Base-by-base conservation (phyloP, 2,329 filamentous ascomycete species). In the Berkeleyomyces basicola region DNA sequence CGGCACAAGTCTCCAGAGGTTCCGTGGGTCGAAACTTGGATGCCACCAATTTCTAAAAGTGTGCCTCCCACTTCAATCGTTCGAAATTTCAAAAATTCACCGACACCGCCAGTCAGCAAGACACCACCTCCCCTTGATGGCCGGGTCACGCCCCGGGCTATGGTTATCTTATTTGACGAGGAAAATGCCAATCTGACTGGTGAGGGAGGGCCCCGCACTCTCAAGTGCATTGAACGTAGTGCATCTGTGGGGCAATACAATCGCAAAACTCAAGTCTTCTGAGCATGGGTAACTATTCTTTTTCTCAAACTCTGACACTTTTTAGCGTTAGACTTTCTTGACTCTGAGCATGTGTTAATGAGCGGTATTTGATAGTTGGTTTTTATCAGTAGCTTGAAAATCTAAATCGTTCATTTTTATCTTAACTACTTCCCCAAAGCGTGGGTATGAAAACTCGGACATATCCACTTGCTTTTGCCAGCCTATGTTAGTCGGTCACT, bases 21-120 rank as follows among this genome's bases (percentile, higher is more conserved):
- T 11, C 63, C 63, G 3, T 64, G 63, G 63, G 55, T 64, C 33
- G 63, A 64, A 7, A 59, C 53, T 1, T 64, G 63, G 63, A 64
- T 64, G 63, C 63, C 63, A 4, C 63, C 63, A 16, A 16, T 49
- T 6, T 61, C 63, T 3, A 49, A 37, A 23, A 51, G 57, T 10
- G 59, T 61, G 5, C 53, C 60, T 5, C 44, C 43, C 4, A 53
- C 36, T 33, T 51, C 59, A 3, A 31, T 55, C 7, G 9, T 46
- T 3, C 2, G 37, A 11, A 9, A 55, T 33, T 39, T 39, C 61
- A 10, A 33, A 46, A 10, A 43, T 7, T n/a, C 16, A n/a, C 31
- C 37, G 7, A 23, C 4, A 36, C 4, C 16, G 7, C n/a, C 4
- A 7, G 9, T n/a, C 47, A 36, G 33, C 16, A 31, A n/a, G 33